Evolutionary conservation across 768 basidiomycete genomes (phyloP), one percentile per base, ranked within the genome.

Genomic region (Naganishia onofrii): DNA sequence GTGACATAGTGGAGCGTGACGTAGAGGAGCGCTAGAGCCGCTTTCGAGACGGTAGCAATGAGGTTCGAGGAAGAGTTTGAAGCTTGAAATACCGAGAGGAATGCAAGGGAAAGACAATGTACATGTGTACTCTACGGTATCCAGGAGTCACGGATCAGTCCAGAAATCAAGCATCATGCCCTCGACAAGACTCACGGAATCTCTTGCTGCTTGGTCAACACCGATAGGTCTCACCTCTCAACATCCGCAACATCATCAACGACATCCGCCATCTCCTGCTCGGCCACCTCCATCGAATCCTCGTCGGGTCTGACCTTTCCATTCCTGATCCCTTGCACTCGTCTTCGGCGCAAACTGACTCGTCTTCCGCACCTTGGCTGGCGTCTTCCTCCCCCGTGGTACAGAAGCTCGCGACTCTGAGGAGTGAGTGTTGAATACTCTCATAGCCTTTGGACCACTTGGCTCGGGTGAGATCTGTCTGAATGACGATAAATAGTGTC

Each of bases 111-210:
- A 2, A 80, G 63, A 4, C 79, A 72, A 65, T 80, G 64, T 79
- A 77, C 56, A 79, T 78, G 28, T 76, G 77, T 21, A 80, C 74
- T 57, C 79, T n/a, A n/a, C n/a, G n/a, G n/a, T 80, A 21, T 36
- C 15, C 26, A n/a, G 17, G 31, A 36, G 19, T 52, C 31, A 13
- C 76, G 68, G 77, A n/a, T 51, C 74, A 75, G 56, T 51, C 66
- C 72, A 66, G 74, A 71, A 9, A 54, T 51, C 7, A 74, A 42
- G 10, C 13, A 26, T n/a, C 23, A 1, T n/a, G 64, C 7, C 66
- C 57, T 34, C 55, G 73, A 1, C 54, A n/a, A 42, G 0, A 71
- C 74, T 44, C 71, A 74, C 29, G 70, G 64, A 26, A 67, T 51
- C 63, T 64, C 58, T 15, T 54, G 36, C 9, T 64, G 67, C 23